Conservation (phyloP, 345 rosid genomes). For the Erucastrum elatum region DNA sequence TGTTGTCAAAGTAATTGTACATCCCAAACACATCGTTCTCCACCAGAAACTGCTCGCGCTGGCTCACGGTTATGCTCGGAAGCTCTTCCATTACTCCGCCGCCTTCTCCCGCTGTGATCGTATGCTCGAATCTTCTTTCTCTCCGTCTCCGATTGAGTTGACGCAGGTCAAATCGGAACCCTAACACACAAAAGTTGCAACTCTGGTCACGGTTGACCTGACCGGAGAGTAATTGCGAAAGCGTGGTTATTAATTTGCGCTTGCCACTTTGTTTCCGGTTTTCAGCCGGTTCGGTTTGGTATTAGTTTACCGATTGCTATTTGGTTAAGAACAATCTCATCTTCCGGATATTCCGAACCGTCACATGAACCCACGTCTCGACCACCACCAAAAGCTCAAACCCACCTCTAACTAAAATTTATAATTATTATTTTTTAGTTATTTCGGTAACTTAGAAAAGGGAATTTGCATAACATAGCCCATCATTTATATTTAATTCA, state of each 20-base stretch:
- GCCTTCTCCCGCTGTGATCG: neutral
- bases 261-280: conserved; percentile 15
- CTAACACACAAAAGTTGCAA: neutral
- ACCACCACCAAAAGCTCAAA: conserved; percentile 9
- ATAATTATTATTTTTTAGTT: neutral
- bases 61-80: conserved; percentile 52
- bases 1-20: conserved; percentile 48
- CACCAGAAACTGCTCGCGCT: conserved; percentile 67
- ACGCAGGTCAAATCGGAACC: conserved; percentile 20
- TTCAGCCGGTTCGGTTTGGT: neutral
- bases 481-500: neutral
- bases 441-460: neutral
- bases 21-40: conserved; percentile 58
- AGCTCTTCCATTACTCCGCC: conserved; percentile 45
- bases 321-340: neutral
- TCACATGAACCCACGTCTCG: conserved; percentile 13
- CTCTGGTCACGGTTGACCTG: neutral
- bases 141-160: conserved; percentile 19
- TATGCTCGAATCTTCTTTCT: conserved; percentile 1
- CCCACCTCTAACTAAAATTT: neutral
- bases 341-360: conserved; percentile 6
- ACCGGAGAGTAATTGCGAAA: neutral
- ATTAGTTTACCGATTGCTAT: neutral
- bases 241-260: neutral
- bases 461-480: neutral